These are phyloP conservation scores for Penicillium capsulatum DNA, from an alignment of 2,329 filamentous ascomycete genomes.

Conservation along the genomic window DNA sequence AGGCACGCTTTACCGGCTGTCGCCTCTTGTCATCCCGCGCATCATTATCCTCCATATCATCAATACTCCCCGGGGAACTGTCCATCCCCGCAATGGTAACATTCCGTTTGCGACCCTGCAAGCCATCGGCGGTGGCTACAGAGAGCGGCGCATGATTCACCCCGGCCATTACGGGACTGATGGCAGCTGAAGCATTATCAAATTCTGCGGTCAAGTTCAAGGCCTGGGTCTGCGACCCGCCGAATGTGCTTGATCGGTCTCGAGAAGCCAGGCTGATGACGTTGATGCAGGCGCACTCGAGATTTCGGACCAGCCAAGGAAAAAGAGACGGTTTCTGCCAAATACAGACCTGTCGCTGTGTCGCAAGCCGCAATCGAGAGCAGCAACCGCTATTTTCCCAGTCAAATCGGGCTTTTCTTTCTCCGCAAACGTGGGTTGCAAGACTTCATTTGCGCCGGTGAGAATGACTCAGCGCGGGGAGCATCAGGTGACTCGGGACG, in stretches of 20 bases:
- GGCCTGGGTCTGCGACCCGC: conserved; percentile 33
- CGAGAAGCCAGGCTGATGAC: conserved; percentile 37
- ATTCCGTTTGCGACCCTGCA: conserved; percentile 42
- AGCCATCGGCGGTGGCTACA: conserved; percentile 27
- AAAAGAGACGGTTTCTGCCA: conserved; percentile 1
- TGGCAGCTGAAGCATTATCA: conserved; percentile 36
- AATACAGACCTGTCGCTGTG: background rate
- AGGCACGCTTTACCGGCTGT: conserved; percentile 57
- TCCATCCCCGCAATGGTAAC: conserved; percentile 43
- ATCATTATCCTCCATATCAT: conserved; percentile 45
- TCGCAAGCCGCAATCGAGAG: background rate
- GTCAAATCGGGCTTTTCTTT: conserved; percentile 5
- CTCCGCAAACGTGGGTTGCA: conserved; percentile 10
- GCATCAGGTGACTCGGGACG: conserved; percentile 12
- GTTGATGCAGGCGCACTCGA: conserved; percentile 15
- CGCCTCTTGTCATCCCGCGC: conserved; percentile 42
- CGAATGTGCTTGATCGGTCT: conserved; percentile 32
- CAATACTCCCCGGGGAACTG: conserved; percentile 46
- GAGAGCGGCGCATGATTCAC: conserved; percentile 30
- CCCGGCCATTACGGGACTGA: conserved; percentile 37
- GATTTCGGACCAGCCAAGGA: conserved; percentile 6
- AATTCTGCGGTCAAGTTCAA: conserved; percentile 23
- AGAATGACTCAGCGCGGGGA: conserved; percentile 19
- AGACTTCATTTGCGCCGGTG: conserved; percentile 13
- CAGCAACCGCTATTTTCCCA: conserved; percentile 1